Evolutionary conservation across 139 green algal species (phyloP).

Genomic region (Chlamydomonas schloesseri): DNA sequence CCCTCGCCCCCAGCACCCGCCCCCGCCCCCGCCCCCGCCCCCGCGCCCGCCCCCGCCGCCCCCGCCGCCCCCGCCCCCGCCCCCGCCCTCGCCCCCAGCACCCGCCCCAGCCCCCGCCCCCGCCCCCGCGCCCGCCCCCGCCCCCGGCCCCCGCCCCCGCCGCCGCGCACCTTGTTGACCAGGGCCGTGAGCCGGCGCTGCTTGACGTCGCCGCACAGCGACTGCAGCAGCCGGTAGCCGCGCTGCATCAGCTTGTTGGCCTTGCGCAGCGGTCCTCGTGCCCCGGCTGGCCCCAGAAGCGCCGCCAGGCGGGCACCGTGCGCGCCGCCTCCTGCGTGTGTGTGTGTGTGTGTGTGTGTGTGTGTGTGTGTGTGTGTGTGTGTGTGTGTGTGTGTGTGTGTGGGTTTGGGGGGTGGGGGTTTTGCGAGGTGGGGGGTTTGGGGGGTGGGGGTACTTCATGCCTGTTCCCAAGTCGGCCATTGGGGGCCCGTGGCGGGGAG

Average conservation of each 20-base stretch:
- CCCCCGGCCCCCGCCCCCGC: background rate
- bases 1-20: too few species aligned
- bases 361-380: too few species aligned
- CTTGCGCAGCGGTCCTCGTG: background rate
- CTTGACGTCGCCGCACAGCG: slow-evolving; percentile 23
- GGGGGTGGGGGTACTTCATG: too few species aligned
- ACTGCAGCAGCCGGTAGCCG: background rate
- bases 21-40: too few species aligned
- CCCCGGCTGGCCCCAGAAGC: background rate
- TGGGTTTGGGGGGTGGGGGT: too few species aligned
- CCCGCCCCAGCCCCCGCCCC: background rate
- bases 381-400: too few species aligned
- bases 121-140: background rate
- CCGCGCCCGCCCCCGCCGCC: background rate
- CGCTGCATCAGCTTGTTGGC: background rate
- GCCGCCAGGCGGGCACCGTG: slow-evolving; percentile 3
- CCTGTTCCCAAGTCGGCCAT: too few species aligned
- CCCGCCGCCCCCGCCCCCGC: too few species aligned
- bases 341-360: background rate
- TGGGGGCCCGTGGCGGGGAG: too few species aligned
- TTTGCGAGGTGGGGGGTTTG: too few species aligned
- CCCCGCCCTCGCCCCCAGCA: background rate
- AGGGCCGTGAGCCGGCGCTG: background rate
- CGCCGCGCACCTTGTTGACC: background rate
- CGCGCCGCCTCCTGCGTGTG: background rate